A percentile compares a stretch with the other conserved stretches of the same genome.
Evolutionary conservation across 352 stramenopile genomes (phyloP).

Genomic region (Phytophthora lateralis): DNA sequence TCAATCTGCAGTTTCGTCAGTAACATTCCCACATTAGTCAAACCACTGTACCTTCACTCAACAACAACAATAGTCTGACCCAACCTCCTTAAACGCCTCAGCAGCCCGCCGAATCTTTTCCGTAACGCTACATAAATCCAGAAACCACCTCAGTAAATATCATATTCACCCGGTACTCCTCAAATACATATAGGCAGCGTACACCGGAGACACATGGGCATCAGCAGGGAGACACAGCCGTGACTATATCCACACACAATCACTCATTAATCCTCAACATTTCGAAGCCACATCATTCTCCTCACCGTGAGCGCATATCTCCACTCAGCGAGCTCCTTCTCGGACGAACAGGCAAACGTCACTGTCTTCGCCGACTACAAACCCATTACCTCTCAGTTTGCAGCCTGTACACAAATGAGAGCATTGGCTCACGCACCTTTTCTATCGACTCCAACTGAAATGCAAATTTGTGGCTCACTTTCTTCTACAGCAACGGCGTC

Average conservation of each 20-base stretch:
- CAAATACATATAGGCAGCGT: constrained; percentile 1
- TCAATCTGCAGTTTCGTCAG: constrained; percentile 41
- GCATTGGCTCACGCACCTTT: constrained; percentile 36
- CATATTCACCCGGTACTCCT: neutral
- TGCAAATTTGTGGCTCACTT: constrained; percentile 61
- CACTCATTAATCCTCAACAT: neutral
- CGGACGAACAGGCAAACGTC: constrained; percentile 65
- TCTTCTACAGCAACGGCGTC: constrained; percentile 41
- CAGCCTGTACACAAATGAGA: neutral
- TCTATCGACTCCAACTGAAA: constrained; percentile 64
- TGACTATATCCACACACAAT: constrained; percentile 10
- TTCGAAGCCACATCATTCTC: neutral
- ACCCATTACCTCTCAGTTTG: neutral
- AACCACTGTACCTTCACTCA: neutral
- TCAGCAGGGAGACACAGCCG: constrained; percentile 29
- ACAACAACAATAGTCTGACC: neutral
- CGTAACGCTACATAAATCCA: constrained; percentile 25
- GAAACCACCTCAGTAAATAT: neutral
- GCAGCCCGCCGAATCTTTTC: constrained; percentile 63
- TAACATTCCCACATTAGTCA: neutral
- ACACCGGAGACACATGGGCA: constrained; percentile 28
- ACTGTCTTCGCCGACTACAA: constrained; percentile 50
- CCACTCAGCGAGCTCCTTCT: constrained; percentile 68
- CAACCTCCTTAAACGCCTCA: constrained; percentile 55
- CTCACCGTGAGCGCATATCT: constrained; percentile 54